Evolutionary conservation across 768 basidiomycete species (phyloP).

Genomic region (Rubroboletus satanas): DNA sequence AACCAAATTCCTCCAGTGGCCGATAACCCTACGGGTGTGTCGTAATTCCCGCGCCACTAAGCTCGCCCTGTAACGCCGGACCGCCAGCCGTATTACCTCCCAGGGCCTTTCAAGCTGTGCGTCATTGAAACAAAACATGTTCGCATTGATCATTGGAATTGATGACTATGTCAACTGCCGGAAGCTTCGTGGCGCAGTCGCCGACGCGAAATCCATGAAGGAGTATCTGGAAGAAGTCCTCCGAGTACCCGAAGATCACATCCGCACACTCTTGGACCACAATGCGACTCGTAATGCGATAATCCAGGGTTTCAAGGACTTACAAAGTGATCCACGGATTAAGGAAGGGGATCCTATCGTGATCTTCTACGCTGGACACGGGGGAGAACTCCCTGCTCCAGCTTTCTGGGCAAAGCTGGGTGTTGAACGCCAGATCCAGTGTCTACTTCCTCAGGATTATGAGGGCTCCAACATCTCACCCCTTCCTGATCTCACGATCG

Average conservation of each 20-base stretch:
- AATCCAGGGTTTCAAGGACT: slow-evolving; percentile 19
- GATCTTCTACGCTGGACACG: slow-evolving; percentile 46
- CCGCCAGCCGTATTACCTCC: not conserved
- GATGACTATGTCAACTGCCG: slow-evolving; percentile 32
- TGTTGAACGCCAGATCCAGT: slow-evolving; percentile 23
- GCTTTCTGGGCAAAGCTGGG: slow-evolving; percentile 17
- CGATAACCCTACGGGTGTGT: too few relatives aligned
- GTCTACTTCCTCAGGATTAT: slow-evolving; percentile 35
- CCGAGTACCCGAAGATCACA: slow-evolving; percentile 31
- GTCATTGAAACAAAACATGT: slow-evolving; percentile 3
- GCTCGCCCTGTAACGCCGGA: not conserved
- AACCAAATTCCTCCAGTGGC: too few relatives aligned
- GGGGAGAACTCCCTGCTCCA: slow-evolving; percentile 34
- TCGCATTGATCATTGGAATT: slow-evolving; percentile 44
- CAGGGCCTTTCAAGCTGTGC: not conserved
- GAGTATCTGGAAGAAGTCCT: slow-evolving; percentile 31
- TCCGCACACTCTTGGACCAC: slow-evolving; percentile 36
- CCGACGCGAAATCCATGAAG: slow-evolving; percentile 39
- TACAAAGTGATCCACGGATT: slow-evolving; percentile 27
- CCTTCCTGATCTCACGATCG: slow-evolving; percentile 45
- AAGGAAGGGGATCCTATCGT: slow-evolving; percentile 33
- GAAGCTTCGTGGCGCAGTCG: slow-evolving; percentile 35
- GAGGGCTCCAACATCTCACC: slow-evolving; percentile 21
- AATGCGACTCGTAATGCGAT: slow-evolving; percentile 38
- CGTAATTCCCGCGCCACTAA: too few relatives aligned